Conservation (phyloP, 1,139 yeast species). For the Yamadazyma aaseri region DNA sequence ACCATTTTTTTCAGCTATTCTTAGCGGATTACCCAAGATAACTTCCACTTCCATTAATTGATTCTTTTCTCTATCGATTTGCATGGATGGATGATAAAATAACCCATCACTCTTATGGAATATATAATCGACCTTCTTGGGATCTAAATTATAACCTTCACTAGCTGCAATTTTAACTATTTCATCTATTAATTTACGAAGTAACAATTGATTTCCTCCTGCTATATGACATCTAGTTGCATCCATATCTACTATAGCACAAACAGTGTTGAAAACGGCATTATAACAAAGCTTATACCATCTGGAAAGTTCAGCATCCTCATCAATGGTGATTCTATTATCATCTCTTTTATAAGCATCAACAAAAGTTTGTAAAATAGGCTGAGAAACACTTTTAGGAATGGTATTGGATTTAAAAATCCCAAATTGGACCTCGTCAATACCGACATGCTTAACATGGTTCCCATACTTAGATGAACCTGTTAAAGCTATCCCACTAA, state of each 20-base stretch:
- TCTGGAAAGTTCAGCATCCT: constrained; percentile 51
- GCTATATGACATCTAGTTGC: constrained; percentile 58
- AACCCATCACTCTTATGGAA: constrained; percentile 61
- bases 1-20: constrained; percentile 52
- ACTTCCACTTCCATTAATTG: constrained; percentile 72
- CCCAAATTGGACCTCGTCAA: constrained; percentile 57
- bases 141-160: constrained; percentile 56
- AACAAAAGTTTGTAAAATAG: constrained; percentile 41
- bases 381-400: constrained; percentile 18
- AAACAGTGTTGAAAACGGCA: constrained; percentile 61
- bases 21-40: constrained; percentile 69
- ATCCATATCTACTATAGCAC: constrained; percentile 52
- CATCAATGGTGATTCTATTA: constrained; percentile 41
- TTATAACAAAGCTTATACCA: constrained; percentile 78
- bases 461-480: constrained; percentile 56
- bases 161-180: constrained; percentile 59
- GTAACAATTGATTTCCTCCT: constrained; percentile 48
- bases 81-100: constrained; percentile 72
- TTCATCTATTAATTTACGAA: constrained; percentile 67
- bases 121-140: constrained; percentile 44
- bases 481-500: constrained; percentile 71
- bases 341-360: constrained; percentile 46
- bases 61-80: constrained; percentile 66
- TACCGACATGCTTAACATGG: constrained; percentile 53
- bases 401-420: constrained; percentile 34